Evolutionary conservation across 78 protist genomes (phyloP), one percentile per base, ranked within the genome.

Genomic region (slime mould (Dictyostelium discoideum)): DNA sequence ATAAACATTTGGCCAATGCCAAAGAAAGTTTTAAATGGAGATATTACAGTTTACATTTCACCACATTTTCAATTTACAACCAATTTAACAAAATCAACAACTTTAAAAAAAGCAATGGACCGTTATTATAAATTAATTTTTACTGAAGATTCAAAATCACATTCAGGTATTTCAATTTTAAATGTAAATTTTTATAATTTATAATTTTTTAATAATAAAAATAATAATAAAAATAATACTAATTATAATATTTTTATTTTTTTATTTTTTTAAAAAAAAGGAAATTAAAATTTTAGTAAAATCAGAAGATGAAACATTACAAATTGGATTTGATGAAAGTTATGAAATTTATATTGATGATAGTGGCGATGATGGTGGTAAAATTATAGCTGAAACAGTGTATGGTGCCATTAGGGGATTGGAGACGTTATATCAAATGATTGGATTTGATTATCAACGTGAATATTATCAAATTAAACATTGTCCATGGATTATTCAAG

Each of bases 321-420:
- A 37, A 20, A 5, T 87, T 5, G 93, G 85, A 20, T 72, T 79
- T 6, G 85, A 87, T 72, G 93, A 87, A 40, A 42, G 73, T 73
- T 87, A 87, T 40, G 14, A 74, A 8, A 5, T 87, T 9, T 29
- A 46, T 11, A 48, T 63, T 63, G 39, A 69, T 26, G 32, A 26
- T 26, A 24, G 18, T 26, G 39, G 39, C 10, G 32, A 69, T 26
- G 24, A 14, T 22, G 20, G 24, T 63, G 14, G 77, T 69, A 22
- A 26, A 24, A n/a, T 69, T 6, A 69, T 26, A 26, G 39, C 44
- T 7, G 42, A 24, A 7, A 87, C 93, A 3, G 67, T 87, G 13
- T 87, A 78, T 42, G 93, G 93, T 20, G 93, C 93, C 5, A 78
- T 87, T 65, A 50, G 93, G 40, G 93, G 93, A 8, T 42, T 87